Base-by-base conservation (phyloP, 2,329 filamentous ascomycete species). In the Calonectria pseudoturangicola region DNA sequence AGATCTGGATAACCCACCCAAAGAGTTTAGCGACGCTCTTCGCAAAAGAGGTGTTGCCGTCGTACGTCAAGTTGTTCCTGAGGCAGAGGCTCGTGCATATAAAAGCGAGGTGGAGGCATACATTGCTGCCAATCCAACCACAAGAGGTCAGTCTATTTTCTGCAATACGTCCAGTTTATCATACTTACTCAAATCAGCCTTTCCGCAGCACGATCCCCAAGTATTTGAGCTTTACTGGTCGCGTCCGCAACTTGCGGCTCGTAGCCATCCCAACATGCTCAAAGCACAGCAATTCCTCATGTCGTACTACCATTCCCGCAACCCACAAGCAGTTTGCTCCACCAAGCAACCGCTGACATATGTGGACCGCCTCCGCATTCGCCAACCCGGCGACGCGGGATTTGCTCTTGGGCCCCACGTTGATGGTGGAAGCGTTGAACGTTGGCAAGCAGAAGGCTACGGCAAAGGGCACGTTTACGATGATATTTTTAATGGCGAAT, bases 391-490 rank as follows among this genome's bases (percentile, higher is more conserved):
- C 3, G 93, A 95, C 79, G 85, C 88, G 1, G 88, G 88, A 2
- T 95, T 95, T 77, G 91, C 93, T 0, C 88, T 95, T 0, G 93
- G 93, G 0, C 93, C 93, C 0, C 93, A 95, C 79, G 86, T 93
- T 1, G 93, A 95, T 77, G 93, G 93, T 13, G 93, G 93, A 21
- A 93, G 92, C 63, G 89, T 94, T 2, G 93, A 95, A 83, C 88
- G 93, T 3, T 95, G 93, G 93, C 93, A 95, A 81, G 87, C 86
- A 28, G 83, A 89, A 0, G 93, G 93, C 1, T 96, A 95, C 75
- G 91, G 92, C 0, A 85, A 81, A 2, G 89, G 92, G 13, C 86
- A 88, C 2, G 93, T 96, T 2, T 98, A 98, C 82, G 89, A 93
- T 71, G 84, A 88, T n/a, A 89, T 98, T 8, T 93, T 95, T 70